Conservation (phyloP, 208 protist species). For the Trypanosoma platydactyli region DNA sequence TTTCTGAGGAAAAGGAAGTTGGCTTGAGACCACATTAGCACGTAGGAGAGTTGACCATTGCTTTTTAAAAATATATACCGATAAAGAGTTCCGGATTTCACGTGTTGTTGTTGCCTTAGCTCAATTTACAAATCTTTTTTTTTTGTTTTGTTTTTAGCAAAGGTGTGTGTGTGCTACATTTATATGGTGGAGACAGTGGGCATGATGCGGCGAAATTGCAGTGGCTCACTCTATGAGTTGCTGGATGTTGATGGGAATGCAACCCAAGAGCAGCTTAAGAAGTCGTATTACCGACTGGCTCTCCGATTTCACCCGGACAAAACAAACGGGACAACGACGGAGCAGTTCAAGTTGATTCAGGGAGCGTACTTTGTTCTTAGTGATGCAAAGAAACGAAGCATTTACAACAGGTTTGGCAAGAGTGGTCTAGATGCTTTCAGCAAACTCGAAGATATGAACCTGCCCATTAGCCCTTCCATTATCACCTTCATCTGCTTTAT, state of each 20-base stretch:
- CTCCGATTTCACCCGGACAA: conserved; percentile 30
- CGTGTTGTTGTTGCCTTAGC: no score
- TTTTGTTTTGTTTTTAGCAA: no score
- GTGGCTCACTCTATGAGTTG: conserved; percentile 23
- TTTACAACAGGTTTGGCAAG: conserved; percentile 32
- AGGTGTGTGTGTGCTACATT: no score
- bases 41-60: no score
- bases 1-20: no score
- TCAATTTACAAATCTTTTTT: no score
- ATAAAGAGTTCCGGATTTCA: no score
- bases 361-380: conserved; percentile 26
- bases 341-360: conserved; percentile 27
- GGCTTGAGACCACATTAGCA: no score
- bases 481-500: conserved; percentile 3
- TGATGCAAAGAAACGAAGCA: conserved; percentile 19
- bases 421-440: conserved; percentile 23
- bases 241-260: conserved; percentile 19
- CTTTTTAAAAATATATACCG: no score
- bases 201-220: conserved; percentile 24
- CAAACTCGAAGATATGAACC: conserved; percentile 2
- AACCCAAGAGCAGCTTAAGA: conserved; percentile 23
- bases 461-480: not conserved
- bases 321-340: conserved; percentile 20
- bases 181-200: no score
- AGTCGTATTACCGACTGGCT: conserved; percentile 24